Evolutionary conservation across 306 rosid species (phyloP).

Genomic region (Lathyrus oleraceus): DNA sequence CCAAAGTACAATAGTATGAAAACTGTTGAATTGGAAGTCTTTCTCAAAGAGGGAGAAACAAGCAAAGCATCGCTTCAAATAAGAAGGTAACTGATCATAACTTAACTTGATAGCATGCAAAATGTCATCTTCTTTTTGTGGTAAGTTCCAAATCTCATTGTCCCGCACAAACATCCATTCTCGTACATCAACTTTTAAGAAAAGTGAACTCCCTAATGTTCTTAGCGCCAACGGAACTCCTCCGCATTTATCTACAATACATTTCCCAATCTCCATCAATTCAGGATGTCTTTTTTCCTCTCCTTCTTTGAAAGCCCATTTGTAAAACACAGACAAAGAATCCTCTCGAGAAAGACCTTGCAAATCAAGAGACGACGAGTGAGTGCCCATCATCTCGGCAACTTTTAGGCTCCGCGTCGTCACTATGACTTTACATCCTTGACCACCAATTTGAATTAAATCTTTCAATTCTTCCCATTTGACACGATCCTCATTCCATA

Average conservation of each 20-base stretch:
- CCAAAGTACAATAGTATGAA: background rate
- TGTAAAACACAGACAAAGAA: constrained; percentile 30
- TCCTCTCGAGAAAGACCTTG: background rate
- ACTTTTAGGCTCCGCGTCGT: constrained; percentile 9
- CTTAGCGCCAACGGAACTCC: constrained; percentile 44
- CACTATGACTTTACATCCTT: constrained; percentile 30
- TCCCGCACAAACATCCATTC: constrained; percentile 22
- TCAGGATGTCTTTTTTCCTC: constrained; percentile 21
- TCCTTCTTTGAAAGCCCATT: constrained; percentile 40
- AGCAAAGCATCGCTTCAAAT: constrained; percentile 43
- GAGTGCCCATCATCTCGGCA: constrained; percentile 30
- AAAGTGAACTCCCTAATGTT: constrained; percentile 35
- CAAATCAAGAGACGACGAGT: background rate
- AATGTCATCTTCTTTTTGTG: constrained; percentile 20
- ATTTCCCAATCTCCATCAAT: constrained; percentile 20
- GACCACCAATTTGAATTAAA: background rate
- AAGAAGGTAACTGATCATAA: constrained; percentile 40
- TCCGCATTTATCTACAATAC: constrained; percentile 35
- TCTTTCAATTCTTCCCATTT: constrained; percentile 10
- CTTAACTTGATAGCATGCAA: constrained; percentile 40
- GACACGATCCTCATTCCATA: constrained; percentile 11
- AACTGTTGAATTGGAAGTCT: background rate
- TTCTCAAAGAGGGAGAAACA: constrained; percentile 28
- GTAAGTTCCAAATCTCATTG: constrained; percentile 41
- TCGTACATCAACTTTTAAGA: background rate